phyloP scores from a whole-genome alignment of 257 asterid genomes.

The Echium plantagineum region DNA sequence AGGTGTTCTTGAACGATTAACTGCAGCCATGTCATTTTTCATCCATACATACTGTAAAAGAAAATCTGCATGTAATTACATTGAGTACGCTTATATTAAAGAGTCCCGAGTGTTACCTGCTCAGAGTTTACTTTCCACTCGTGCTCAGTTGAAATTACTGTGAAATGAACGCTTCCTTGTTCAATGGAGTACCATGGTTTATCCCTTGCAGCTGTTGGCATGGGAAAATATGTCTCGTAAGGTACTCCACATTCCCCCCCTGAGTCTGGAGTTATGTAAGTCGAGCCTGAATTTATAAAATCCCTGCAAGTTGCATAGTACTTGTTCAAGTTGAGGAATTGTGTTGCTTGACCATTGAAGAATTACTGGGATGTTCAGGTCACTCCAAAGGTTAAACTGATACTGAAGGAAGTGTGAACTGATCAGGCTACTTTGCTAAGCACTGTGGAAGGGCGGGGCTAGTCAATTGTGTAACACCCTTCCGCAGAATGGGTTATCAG shows the following conservation, averaged over 20 bases:
- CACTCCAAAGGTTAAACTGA: too few species aligned
- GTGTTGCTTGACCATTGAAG: not conserved
- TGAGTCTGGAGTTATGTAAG: conserved; percentile 54
- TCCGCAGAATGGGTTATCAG: too few species aligned
- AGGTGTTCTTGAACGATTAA: conserved; percentile 63
- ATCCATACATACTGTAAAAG: conserved; percentile 57
- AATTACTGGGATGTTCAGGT: not conserved
- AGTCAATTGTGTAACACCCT: too few species aligned
- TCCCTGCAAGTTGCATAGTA: conserved; percentile 34
- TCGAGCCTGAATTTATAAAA: conserved; percentile 45
- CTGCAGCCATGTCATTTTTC: conserved; percentile 58
- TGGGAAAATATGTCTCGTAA: conserved; percentile 77
- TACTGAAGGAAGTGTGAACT: too few species aligned
- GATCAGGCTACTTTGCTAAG: too few species aligned
- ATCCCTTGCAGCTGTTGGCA: conserved; percentile 63
- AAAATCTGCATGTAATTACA: not conserved
- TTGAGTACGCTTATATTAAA: too few species aligned
- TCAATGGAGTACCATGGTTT: conserved; percentile 94
- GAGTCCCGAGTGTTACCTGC: conserved; percentile 26
- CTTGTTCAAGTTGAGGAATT: not conserved
- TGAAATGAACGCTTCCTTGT: conserved; percentile 71
- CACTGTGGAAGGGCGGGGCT: too few species aligned
- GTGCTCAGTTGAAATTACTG: conserved; percentile 82
- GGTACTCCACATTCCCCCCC: conserved; percentile 97
- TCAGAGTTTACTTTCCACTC: conserved; percentile 44